A percentile compares a stretch with the other conserved stretches of the same genome.
These are phyloP conservation scores for Phytophthora foliorum DNA, from an alignment of 352 stramenopile species.

Conservation along the genomic window DNA sequence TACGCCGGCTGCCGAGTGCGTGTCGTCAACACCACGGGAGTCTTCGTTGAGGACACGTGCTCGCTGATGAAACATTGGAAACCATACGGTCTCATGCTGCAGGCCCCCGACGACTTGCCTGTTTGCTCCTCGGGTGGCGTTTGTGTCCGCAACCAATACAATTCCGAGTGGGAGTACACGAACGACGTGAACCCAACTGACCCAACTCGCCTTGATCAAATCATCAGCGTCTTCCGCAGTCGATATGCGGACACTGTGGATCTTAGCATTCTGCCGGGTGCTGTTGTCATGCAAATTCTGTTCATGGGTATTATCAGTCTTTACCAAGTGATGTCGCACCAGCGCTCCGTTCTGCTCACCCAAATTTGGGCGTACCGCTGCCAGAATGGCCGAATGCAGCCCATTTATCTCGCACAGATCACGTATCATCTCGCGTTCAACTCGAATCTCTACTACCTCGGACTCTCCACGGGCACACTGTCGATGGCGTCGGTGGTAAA, in stretches of 20 bases:
- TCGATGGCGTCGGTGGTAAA: not conserved
- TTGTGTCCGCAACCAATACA: constrained; percentile 26
- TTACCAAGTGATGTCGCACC: constrained; percentile 27
- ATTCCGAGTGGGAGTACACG: constrained; percentile 15
- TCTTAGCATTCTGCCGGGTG: not conserved
- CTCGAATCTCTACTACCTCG: not conserved
- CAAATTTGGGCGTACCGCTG: constrained; percentile 11
- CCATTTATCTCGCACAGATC: constrained; percentile 17
- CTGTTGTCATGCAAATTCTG: constrained; percentile 1
- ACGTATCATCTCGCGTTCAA: constrained; percentile 16
- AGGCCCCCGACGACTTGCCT: constrained; percentile 12
- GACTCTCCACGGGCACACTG: not conserved
- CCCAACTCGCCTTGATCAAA: constrained; percentile 13
- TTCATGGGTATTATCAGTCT: constrained; percentile 26
- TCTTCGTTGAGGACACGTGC: constrained; percentile 19
- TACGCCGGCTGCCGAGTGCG: constrained; percentile 20
- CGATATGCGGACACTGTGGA: constrained; percentile 5
- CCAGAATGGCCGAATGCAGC: constrained; percentile 22
- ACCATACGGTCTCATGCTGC: constrained; percentile 18
- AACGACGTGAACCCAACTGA: not conserved
- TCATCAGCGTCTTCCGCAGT: constrained; percentile 16
- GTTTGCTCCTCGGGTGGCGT: constrained; percentile 11
- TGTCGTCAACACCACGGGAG: constrained; percentile 9
- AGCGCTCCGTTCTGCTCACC: constrained; percentile 10
- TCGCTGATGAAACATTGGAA: constrained; percentile 10